Evolutionary conservation across 441 rosid genomes (phyloP).

Genomic region (Gossypium trilobum): DNA sequence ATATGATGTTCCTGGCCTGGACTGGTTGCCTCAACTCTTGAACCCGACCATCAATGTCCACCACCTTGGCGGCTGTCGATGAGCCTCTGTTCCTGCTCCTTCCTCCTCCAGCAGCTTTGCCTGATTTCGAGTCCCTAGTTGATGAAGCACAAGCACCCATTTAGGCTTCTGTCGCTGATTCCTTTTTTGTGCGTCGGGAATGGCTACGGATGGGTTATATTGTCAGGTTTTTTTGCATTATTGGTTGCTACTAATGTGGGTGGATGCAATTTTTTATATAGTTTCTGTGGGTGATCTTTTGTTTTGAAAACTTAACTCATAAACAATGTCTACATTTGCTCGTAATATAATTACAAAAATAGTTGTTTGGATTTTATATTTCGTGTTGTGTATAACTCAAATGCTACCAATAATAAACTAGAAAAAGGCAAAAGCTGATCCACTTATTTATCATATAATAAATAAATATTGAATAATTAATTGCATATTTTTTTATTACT

Average conservation of each 20-base stretch:
- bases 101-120: not conserved
- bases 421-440: not conserved
- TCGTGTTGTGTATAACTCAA: no score
- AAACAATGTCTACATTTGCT: not conserved
- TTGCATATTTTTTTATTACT: no score
- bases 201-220: not conserved
- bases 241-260: not conserved
- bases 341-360: no score
- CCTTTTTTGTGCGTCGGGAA: not conserved
- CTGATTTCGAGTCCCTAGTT: not conserved
- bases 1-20: slow-evolving; percentile 18
- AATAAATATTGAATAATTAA: not conserved
- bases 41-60: slow-evolving; percentile 23
- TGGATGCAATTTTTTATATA: not conserved
- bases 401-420: no score
- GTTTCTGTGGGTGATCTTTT: not conserved
- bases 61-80: slow-evolving; percentile 16
- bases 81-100: not conserved
- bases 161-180: not conserved
- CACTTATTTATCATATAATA: not conserved
- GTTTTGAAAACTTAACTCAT: not conserved
- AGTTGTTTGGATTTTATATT: no score
- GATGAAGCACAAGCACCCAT: slow-evolving; percentile 23
- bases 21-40: slow-evolving; percentile 27
- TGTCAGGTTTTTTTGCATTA: not conserved